phyloP scores from a whole-genome alignment of 345 rosid genomes.

The Turnera subulata region DNA sequence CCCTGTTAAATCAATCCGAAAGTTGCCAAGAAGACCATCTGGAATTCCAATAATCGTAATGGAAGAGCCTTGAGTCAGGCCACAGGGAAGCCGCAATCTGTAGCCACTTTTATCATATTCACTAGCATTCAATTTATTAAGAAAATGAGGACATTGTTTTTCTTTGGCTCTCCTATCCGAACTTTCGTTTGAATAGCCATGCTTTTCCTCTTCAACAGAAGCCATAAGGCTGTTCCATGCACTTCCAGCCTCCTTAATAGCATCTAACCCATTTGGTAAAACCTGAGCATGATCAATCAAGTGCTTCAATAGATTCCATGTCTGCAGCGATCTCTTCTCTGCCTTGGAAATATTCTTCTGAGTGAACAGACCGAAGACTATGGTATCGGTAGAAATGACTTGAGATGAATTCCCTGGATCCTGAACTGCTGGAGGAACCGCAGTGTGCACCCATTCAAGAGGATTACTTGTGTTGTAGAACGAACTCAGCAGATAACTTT shows the following conservation, averaged over 20 bases:
- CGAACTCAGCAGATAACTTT: slow-evolving; percentile 42
- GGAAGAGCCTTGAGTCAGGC: slow-evolving; percentile 93
- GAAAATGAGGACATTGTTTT: slow-evolving; percentile 85
- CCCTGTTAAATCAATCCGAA: slow-evolving; percentile 84
- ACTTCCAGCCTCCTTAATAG: slow-evolving; percentile 82
- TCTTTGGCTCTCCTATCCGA: slow-evolving; percentile 35
- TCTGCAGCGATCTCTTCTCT: slow-evolving; percentile 57
- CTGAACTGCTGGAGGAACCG: slow-evolving; percentile 50
- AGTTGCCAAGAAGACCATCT: slow-evolving; percentile 80
- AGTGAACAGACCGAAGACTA: slow-evolving; percentile 52
- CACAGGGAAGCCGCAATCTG: slow-evolving; percentile 77
- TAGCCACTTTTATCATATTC: slow-evolving; percentile 40
- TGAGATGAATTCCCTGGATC: slow-evolving; percentile 52
- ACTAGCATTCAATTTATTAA: slow-evolving; percentile 73
- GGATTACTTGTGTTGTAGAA: slow-evolving; percentile 66
- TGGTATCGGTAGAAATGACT: slow-evolving; percentile 50
- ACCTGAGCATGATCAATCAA: slow-evolving; percentile 60
- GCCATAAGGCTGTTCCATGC: slow-evolving; percentile 81
- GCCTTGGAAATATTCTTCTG: slow-evolving; percentile 56
- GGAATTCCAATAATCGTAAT: slow-evolving; percentile 86
- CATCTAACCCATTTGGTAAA: slow-evolving; percentile 73
- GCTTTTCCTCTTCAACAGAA: slow-evolving; percentile 64
- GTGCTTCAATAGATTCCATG: slow-evolving; percentile 68
- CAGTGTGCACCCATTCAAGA: slow-evolving; percentile 62
- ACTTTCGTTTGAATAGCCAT: slow-evolving; percentile 42